These are phyloP conservation scores for Batkoa obscura DNA, from an alignment of 371 early-diverging fungal species.

Conservation along the genomic window DNA sequence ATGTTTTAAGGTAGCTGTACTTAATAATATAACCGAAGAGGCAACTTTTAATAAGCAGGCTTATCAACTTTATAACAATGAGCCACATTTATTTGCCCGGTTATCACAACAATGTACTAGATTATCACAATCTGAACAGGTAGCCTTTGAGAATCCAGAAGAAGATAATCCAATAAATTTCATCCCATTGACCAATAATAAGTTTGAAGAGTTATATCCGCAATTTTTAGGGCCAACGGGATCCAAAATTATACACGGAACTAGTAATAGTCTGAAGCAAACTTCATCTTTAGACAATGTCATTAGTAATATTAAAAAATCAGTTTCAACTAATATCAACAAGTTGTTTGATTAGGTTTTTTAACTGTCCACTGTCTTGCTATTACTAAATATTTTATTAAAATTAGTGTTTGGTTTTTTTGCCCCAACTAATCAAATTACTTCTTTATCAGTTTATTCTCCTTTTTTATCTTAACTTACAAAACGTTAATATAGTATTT, in stretches of 20 bases:
- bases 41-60: constrained; percentile 55
- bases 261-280: neutral
- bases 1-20: constrained; percentile 53
- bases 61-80: constrained; percentile 45
- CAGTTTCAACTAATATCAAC: neutral
- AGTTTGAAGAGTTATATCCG: constrained; percentile 6
- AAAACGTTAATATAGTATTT: too few species aligned
- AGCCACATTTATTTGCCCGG: constrained; percentile 41
- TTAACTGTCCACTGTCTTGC: too few species aligned
- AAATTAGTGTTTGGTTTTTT: too few species aligned
- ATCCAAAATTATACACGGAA: neutral
- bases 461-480: too few species aligned
- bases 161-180: constrained; percentile 37
- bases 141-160: constrained; percentile 36
- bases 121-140: constrained; percentile 47
- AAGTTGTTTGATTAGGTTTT: constrained; percentile 1
- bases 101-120: constrained; percentile 66
- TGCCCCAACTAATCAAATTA: too few species aligned
- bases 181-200: constrained; percentile 26
- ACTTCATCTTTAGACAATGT: neutral
- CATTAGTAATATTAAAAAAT: neutral
- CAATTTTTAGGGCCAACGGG: neutral
- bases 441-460: too few species aligned
- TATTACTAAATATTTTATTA: too few species aligned
- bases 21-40: constrained; percentile 43